Conservation (phyloP, 2,329 filamentous ascomycete genomes). For the Alternaria panax region DNA sequence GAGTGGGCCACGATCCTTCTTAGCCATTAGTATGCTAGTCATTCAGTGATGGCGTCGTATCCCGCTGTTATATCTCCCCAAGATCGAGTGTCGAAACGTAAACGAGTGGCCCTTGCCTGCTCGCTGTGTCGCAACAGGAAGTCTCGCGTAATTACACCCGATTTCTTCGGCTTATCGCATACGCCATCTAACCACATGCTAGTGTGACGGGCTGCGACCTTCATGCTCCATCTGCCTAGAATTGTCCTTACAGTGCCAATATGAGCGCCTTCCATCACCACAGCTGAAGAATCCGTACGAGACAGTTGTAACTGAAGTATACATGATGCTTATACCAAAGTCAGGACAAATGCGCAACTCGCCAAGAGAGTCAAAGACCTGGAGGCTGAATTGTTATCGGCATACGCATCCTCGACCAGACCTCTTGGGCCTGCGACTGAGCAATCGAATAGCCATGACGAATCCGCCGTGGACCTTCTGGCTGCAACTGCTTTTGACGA, state of each 20-base stretch:
- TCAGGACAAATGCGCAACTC: not conserved
- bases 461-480: not conserved
- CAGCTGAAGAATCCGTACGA: not conserved
- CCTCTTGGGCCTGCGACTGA: not conserved
- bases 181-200: not conserved
- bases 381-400: not conserved
- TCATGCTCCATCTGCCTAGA: not conserved
- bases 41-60: no score
- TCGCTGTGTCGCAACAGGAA: not conserved
- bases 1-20: no score
- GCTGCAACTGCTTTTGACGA: not conserved
- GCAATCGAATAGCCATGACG: not conserved
- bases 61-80: accelerated
- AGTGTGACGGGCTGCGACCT: not conserved
- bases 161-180: not conserved
- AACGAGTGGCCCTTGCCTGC: not conserved
- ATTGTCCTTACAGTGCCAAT: not conserved
- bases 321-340: not conserved
- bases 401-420: not conserved
- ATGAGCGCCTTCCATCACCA: not conserved
- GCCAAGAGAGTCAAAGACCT: not conserved
- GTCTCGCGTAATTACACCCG: not conserved
- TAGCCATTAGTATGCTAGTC: no score
- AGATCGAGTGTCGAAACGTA: not conserved
- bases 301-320: not conserved